A percentile compares a stretch with the other conserved stretches of the same genome.
Conservation (phyloP, 768 basidiomycete species). For the Trametes cingulata region DNA sequence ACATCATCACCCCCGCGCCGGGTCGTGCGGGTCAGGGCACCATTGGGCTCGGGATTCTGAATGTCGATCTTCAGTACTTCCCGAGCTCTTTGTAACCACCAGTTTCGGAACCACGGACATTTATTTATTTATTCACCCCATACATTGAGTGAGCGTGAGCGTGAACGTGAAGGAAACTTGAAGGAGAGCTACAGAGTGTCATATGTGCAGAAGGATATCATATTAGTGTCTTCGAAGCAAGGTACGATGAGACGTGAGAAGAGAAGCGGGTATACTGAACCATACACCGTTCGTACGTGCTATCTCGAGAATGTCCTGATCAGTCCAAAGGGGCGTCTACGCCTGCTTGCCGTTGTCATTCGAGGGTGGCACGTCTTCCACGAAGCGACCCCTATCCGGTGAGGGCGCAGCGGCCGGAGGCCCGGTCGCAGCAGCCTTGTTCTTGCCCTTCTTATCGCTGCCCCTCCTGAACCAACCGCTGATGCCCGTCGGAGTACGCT, state of each 20-base stretch:
- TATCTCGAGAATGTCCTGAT: background rate
- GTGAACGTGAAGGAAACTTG: too few relatives aligned
- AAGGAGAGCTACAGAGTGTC: too few relatives aligned
- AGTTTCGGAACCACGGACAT: background rate
- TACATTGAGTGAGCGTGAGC: background rate
- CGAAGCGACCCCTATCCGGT: slow-evolving; percentile 37
- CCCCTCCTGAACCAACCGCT: slow-evolving; percentile 22
- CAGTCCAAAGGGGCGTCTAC: background rate
- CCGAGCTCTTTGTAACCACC: background rate
- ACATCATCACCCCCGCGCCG: background rate
- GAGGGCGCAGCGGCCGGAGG: background rate
- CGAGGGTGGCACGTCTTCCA: slow-evolving; percentile 36
- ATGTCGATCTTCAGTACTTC: background rate
- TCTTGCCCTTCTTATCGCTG: slow-evolving; percentile 17
- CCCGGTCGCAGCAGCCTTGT: background rate
- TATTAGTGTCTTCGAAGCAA: background rate
- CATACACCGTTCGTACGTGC: background rate
- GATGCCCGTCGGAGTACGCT: slow-evolving; percentile 15
- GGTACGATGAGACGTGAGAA: background rate
- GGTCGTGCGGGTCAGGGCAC: background rate
- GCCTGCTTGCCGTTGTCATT: background rate
- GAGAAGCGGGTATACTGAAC: background rate
- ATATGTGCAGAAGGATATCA: too few relatives aligned
- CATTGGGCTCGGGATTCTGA: slow-evolving; percentile 5
- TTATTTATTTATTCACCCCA: background rate